phyloP scores from a whole-genome alignment of 352 stramenopile species.

The Globisporangium paroecandrum region DNA sequence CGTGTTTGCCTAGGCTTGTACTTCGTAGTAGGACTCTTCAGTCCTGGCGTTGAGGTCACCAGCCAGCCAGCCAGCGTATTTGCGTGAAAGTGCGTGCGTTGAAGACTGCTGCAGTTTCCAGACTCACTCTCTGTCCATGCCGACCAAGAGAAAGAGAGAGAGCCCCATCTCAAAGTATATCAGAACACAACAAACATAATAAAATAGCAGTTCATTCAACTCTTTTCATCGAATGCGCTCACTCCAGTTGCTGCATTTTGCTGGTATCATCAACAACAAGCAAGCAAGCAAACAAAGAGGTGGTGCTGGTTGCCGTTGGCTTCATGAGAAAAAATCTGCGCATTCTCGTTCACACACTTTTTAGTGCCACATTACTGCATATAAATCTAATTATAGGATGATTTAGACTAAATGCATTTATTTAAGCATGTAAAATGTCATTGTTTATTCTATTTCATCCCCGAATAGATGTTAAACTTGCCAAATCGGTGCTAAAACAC shows the following conservation, averaged over 20 bases:
- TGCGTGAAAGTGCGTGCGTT: neutral
- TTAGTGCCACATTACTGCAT: neutral
- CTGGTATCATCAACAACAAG: neutral
- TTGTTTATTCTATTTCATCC: neutral
- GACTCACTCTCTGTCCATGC: neutral
- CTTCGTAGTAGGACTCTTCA: neutral
- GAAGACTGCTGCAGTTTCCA: neutral
- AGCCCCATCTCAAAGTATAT: neutral
- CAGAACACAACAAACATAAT: neutral
- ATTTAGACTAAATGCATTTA: neutral
- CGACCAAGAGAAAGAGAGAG: neutral
- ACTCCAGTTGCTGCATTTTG: neutral
- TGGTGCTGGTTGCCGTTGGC: neutral
- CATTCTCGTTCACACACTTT: conserved; percentile 4
- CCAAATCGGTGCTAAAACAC: neutral
- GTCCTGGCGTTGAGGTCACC: neutral
- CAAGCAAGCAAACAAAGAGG: neutral
- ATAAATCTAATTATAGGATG: neutral
- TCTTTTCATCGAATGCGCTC: neutral
- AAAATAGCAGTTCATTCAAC: neutral
- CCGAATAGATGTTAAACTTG: neutral
- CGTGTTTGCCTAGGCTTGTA: conserved; percentile 54
- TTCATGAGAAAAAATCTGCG: neutral
- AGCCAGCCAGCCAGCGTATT: neutral
- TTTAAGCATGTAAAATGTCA: neutral